Conservation (phyloP, 768 basidiomycete species). For the Russula compacta region DNA sequence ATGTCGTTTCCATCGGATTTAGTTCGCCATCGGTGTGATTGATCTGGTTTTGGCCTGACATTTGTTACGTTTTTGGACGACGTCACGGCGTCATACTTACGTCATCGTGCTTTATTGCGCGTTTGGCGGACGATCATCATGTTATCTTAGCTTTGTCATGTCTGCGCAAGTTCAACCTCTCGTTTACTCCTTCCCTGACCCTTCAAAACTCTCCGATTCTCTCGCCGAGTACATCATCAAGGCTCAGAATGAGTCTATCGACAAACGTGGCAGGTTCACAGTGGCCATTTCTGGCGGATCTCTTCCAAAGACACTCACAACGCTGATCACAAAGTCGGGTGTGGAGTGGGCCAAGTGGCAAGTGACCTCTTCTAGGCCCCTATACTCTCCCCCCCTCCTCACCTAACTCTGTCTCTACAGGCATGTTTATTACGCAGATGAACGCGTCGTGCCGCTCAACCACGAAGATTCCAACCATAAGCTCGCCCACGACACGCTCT, state of each 20-base stretch:
- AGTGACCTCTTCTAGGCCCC: slow-evolving; percentile 12
- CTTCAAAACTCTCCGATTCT: slow-evolving; percentile 45
- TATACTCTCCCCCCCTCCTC: background rate
- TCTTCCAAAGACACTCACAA: slow-evolving; percentile 71
- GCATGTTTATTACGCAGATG: slow-evolving; percentile 97
- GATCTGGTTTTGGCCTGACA: too few relatives aligned
- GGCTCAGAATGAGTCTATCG: slow-evolving; percentile 82
- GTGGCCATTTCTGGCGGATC: slow-evolving; percentile 92
- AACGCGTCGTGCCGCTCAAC: slow-evolving; percentile 90
- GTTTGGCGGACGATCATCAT: too few relatives aligned
- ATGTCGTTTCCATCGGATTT: too few relatives aligned
- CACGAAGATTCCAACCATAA: slow-evolving; percentile 88
- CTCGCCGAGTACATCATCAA: slow-evolving; percentile 79
- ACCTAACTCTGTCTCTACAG: slow-evolving; percentile 32
- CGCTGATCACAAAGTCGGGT: slow-evolving; percentile 51
- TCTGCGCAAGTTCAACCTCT: slow-evolving; percentile 30
- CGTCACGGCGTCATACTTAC: slow-evolving; percentile 1
- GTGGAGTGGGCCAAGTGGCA: slow-evolving; percentile 95
- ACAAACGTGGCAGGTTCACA: slow-evolving; percentile 84
- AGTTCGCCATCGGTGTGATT: too few relatives aligned
- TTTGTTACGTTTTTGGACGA: background rate
- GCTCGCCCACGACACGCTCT: slow-evolving; percentile 64
- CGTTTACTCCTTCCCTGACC: slow-evolving; percentile 58
- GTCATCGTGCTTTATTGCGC: background rate
- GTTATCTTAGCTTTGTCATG: background rate